Conservation (phyloP, 306 rosid genomes). For the Aeschynomene evenia region DNA sequence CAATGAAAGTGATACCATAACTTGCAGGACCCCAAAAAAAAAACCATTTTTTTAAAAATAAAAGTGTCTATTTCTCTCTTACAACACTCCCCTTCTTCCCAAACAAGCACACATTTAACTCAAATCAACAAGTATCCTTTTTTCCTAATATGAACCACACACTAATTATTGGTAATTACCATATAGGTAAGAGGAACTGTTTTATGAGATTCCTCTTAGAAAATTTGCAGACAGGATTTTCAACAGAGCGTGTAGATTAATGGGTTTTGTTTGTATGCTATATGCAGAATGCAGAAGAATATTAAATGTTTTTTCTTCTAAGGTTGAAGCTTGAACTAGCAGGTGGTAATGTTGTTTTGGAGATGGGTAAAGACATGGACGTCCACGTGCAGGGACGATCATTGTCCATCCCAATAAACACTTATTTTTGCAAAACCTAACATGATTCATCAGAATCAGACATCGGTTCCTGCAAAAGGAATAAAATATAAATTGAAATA, state of each 20-base stretch:
- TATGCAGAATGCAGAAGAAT: slow-evolving; percentile 4
- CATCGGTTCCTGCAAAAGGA: slow-evolving; percentile 33
- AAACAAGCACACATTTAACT: background rate
- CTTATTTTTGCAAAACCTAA: slow-evolving; percentile 35
- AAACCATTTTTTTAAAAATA: background rate
- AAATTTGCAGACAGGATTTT: slow-evolving; percentile 22
- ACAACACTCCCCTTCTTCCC: slow-evolving; percentile 22
- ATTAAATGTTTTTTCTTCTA: slow-evolving; percentile 16
- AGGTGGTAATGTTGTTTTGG: slow-evolving; percentile 52
- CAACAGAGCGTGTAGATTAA: slow-evolving; percentile 15
- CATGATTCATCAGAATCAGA: slow-evolving; percentile 32
- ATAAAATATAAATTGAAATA: background rate
- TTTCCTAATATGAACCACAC: slow-evolving; percentile 13
- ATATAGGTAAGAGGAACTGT: slow-evolving; percentile 5
- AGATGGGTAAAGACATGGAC: slow-evolving; percentile 47
- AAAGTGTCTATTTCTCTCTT: slow-evolving; percentile 21
- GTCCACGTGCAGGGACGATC: slow-evolving; percentile 75
- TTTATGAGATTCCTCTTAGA: slow-evolving; percentile 18
- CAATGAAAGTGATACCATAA: slow-evolving; percentile 54
- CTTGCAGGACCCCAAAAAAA: slow-evolving; percentile 26
- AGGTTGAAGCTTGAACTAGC: slow-evolving; percentile 50
- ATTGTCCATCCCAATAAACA: slow-evolving; percentile 58
- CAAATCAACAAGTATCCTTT: background rate
- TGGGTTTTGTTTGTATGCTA: slow-evolving; percentile 37
- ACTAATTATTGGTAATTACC: slow-evolving; percentile 18